Base-by-base conservation (phyloP, 2,329 filamentous ascomycete species). In the Parascedosporium putredinis region DNA sequence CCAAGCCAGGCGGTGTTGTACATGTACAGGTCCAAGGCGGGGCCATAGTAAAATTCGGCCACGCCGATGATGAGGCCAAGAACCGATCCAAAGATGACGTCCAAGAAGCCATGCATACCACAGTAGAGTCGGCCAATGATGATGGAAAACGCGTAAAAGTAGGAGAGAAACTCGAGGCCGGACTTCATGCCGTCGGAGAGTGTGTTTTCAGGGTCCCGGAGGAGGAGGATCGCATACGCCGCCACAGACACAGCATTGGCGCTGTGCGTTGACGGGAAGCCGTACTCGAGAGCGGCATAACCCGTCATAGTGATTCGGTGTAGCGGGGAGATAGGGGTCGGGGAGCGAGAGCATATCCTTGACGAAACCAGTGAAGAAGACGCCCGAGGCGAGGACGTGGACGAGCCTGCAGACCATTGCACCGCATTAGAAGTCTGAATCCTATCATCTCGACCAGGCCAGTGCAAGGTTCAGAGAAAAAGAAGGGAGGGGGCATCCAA, bases 261-360 rank as follows among this genome's bases (percentile, higher is more conserved):
- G 12, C 90, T 95, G 64, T 98, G 93, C 0, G 93, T 97, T 7
- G 90, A 96, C 0, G 93, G 93, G 58, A 97, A 97, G 18, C 93
- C 93, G 63, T 98, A 98, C 63, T 98, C 93, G 50, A 98, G 77
- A 8, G 91, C 89, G 3, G 88, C 90, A 4, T 88, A 95, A 3
- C 90, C 90, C 47, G 91, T 97, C 90, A 96, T 96, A 56, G 90
- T 96, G 64, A 98, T 97, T 49, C 93, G 82, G 52, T 94, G 83
- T 14, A 98, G 75, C 1, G 93, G 93, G 93, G 93, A 3, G 90
- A 96, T 20, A 97, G 72, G 1, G 93, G 93, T 24, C 93, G 12
- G 93, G 93, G 16, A 98, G 78, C 60, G 93, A 97, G 59, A 91
- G 79, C 66, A 96, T 76, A 65, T 98, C 93, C 64, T 98, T 98